A percentile compares a stretch with the other conserved stretches of the same genome.
phyloP scores from a whole-genome alignment of 768 basidiomycete species.

The Termitomyces heimii region DNA sequence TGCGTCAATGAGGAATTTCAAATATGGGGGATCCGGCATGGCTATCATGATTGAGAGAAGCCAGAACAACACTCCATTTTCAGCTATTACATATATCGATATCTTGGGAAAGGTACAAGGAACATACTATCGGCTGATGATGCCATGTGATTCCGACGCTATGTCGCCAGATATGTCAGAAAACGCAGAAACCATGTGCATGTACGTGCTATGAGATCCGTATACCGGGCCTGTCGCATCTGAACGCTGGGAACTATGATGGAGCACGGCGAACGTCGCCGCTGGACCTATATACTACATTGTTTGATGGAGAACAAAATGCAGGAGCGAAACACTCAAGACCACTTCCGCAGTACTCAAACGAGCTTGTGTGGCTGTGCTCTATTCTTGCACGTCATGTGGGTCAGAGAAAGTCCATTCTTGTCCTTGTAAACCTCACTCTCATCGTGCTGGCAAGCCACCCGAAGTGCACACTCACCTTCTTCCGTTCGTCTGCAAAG shows the following conservation, averaged over 20 bases:
- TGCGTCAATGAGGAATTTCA: slow-evolving; percentile 5
- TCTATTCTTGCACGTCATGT: slow-evolving; percentile 15
- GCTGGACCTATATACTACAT: background rate
- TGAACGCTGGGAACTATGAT: background rate
- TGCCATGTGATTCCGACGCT: slow-evolving; percentile 5
- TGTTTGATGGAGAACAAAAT: background rate
- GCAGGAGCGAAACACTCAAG: background rate
- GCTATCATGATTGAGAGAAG: slow-evolving; percentile 4
- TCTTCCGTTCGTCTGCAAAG: slow-evolving; percentile 9
- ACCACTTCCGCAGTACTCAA: background rate
- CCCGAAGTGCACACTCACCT: slow-evolving; percentile 10
- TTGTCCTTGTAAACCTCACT: slow-evolving; percentile 5
- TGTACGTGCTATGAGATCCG: background rate
- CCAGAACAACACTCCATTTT: background rate
- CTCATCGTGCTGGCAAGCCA: slow-evolving; percentile 14
- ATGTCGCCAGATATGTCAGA: background rate
- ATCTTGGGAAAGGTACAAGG: slow-evolving; percentile 1
- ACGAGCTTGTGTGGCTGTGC: slow-evolving; percentile 10
- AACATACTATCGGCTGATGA: slow-evolving; percentile 6
- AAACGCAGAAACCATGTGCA: background rate
- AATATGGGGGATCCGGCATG: background rate
- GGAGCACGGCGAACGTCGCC: background rate
- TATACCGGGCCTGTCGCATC: background rate
- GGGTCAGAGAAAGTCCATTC: slow-evolving; percentile 8
- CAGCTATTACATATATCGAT: background rate